phyloP scores from a whole-genome alignment of 2,329 filamentous ascomycete species.

The Sclerotiophoma versabilis region DNA sequence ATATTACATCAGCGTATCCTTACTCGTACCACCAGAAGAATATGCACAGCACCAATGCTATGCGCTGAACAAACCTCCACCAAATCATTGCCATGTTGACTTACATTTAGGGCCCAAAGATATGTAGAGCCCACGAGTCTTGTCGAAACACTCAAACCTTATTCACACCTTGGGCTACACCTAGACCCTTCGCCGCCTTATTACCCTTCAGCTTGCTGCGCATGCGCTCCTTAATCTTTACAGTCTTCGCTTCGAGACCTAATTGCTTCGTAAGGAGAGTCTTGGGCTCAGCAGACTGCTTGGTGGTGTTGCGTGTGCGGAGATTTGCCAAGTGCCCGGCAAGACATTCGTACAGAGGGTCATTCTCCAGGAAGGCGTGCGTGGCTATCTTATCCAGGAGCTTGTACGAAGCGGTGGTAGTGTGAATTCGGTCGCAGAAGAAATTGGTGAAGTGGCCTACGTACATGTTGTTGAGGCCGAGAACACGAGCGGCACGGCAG shows the following conservation, averaged over 20 bases:
- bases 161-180: too few relatives aligned
- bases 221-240: conserved; percentile 18
- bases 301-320: neutral
- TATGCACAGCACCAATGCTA: too few relatives aligned
- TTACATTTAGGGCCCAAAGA: too few relatives aligned
- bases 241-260: conserved; percentile 12
- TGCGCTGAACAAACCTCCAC: too few relatives aligned
- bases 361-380: conserved; percentile 23
- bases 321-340: conserved; percentile 32
- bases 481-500: conserved; percentile 31
- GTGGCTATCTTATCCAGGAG: conserved; percentile 30
- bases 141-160: too few relatives aligned
- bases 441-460: conserved; percentile 41
- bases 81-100: too few relatives aligned
- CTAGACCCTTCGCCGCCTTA: neutral
- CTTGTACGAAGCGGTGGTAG: conserved; percentile 13
- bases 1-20: too few relatives aligned
- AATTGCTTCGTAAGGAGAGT: conserved; percentile 14
- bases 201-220: neutral
- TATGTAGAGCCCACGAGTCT: too few relatives aligned
- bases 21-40: too few relatives aligned
- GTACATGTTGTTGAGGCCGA: conserved; percentile 41
- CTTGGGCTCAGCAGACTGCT: conserved; percentile 6
- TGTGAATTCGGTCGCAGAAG: conserved; percentile 39
- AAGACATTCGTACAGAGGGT: conserved; percentile 40